These are phyloP conservation scores for Myxozyma mucilagina DNA, from an alignment of 805 yeast species.

Conservation along the genomic window DNA sequence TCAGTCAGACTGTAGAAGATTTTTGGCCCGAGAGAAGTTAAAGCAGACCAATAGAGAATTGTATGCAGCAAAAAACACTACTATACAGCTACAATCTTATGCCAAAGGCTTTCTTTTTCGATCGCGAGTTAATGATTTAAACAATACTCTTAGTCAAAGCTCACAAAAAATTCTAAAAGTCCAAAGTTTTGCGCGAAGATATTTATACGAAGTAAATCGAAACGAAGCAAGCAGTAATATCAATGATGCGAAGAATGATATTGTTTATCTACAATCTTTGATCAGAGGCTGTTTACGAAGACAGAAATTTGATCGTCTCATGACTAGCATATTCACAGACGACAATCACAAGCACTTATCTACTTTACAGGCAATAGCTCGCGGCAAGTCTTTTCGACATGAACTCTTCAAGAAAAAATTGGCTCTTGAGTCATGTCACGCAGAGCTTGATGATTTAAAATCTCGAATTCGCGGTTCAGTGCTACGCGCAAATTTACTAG, in stretches of 20 bases:
- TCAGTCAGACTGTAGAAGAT: slow-evolving; percentile 14
- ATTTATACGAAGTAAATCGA: slow-evolving; percentile 37
- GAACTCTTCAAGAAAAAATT: background rate
- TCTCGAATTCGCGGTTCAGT: slow-evolving; percentile 27
- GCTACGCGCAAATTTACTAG: slow-evolving; percentile 10
- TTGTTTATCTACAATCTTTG: slow-evolving; percentile 41
- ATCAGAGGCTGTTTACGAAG: slow-evolving; percentile 41
- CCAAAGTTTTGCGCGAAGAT: slow-evolving; percentile 44
- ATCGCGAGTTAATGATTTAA: background rate
- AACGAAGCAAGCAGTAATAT: slow-evolving; percentile 38
- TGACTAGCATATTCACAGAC: slow-evolving; percentile 6
- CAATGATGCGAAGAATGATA: slow-evolving; percentile 36
- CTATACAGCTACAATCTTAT: slow-evolving; percentile 34
- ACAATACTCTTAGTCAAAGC: slow-evolving; percentile 10
- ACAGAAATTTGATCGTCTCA: slow-evolving; percentile 15
- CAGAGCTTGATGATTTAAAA: slow-evolving; percentile 12
- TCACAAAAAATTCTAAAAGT: slow-evolving; percentile 34
- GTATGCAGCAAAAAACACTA: slow-evolving; percentile 29
- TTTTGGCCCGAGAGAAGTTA: slow-evolving; percentile 24
- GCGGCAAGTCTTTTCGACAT: slow-evolving; percentile 31
- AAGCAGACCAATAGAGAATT: slow-evolving; percentile 37
- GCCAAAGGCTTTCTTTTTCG: slow-evolving; percentile 50
- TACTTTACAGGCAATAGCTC: slow-evolving; percentile 46
- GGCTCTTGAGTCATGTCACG: slow-evolving; percentile 6
- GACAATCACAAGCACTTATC: slow-evolving; percentile 26